Evolutionary conservation across 768 basidiomycete genomes (phyloP), one percentile per base, ranked within the genome.

Genomic region (Russula brevipes): DNA sequence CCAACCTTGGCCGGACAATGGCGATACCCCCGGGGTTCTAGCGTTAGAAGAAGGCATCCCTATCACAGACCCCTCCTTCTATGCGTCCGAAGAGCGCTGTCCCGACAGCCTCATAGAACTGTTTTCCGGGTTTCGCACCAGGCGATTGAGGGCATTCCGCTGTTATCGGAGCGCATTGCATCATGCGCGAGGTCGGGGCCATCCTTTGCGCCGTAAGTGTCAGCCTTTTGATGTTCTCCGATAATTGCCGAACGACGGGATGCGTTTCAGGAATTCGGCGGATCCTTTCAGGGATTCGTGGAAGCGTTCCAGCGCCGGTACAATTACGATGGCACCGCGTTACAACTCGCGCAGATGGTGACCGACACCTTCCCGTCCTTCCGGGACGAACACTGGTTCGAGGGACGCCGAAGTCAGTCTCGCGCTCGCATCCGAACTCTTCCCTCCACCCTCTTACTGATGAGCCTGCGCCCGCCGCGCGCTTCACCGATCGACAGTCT

Each of bases 61-160:
- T 4, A 85, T 94, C 65, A 90, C 86, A 1, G 85, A 89, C 68
- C 92, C 94, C 0, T 64, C 72, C 2, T 94, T 94, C 70, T 94
- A 94, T 72, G 80, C 87, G 4, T 86, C 84, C n/a, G 80, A 84
- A 66, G 76, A 70, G 1, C 77, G 78, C 8, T 94, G 91, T 69
- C 87, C 92, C 0, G 87, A 92, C 70, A 77, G 80, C 7, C 70
- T 89, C 41, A 81, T 94, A 54, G 80, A 81, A 47, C 75, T 65
- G 77, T 92, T 30, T 94, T 94, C 72, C 81, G 87, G 12, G 77
- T 82, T 2, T 80, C 84, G 0, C 66, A 77, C 9, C 79, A 79
- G 60, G 86, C 81, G 7, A 75, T 69, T 8, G 93, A 95, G 69
- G 68, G 72, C 6, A 80, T 94, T 7, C 91, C 93, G 9, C 76